Base-by-base conservation (phyloP, 163 green algal species). In the Coccomyxa subellipsoidea region DNA sequence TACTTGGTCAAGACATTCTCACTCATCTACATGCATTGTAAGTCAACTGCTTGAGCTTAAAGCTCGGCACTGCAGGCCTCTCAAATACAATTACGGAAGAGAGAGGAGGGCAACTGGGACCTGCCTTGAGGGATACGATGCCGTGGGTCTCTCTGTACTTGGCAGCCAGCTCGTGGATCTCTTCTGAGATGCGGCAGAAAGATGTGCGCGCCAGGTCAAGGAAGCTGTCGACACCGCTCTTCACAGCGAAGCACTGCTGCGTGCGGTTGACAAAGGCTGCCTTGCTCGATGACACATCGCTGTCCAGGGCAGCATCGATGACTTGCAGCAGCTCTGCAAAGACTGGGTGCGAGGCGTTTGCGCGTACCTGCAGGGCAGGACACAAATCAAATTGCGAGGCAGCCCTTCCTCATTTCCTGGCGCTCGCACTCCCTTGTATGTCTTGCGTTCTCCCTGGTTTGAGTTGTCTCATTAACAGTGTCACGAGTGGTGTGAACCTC, bases 201-300 rank as follows among this genome's bases (percentile, higher is more conserved):
- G 83, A 91, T 32, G 80, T 66, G 27, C 95, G 87, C 2, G 93
- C 92, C 36, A 98, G 72, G 70, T 97, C 95, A 76, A 98, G 84
- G 54, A 98, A 87, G 27, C 87, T 87, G 81, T 96, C 92, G 10
- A 92, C 82, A 0, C 88, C 87, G 25, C 77, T 73, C 38, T 71
- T 81, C 31, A 85, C 76, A n/a, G 79, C 79, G 92, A 95, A 97
- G 86, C 78, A 82, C 34, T 82, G 78, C 78, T 82, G 78, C 9
- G 54, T 82, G 31, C 54, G 54, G 54, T 54, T 82, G 15, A 82
- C 21, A 34, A 82, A 82, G 2, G 69, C 7, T 18, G 38, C 21
- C 32, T 76, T 75, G 15, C 40, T 29, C 36, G 69, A 78, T 37
- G 87, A 66, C 21, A 69, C 79, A 66, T 89, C 86, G 54, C 92